These are phyloP conservation scores for Petunia hybrid DNA, from an alignment of 305 asterid species.

Conservation along the genomic window DNA sequence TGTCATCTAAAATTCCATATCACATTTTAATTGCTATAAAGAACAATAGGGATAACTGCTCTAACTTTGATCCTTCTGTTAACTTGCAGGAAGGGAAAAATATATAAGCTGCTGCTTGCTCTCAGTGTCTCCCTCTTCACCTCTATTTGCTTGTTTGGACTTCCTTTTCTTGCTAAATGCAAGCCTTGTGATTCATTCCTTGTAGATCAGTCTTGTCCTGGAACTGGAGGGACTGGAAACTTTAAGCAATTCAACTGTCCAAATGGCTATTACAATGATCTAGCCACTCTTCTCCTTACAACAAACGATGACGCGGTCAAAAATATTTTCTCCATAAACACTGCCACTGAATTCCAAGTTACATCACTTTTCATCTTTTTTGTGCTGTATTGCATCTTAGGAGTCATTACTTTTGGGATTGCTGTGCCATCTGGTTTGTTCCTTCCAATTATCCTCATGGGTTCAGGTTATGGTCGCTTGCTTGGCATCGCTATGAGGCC, in stretches of 20 bases:
- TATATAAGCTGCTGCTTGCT: slow-evolving; percentile 66
- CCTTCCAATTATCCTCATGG: slow-evolving; percentile 85
- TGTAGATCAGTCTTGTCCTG: slow-evolving; percentile 63
- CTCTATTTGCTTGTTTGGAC: slow-evolving; percentile 83
- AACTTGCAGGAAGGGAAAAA: slow-evolving; percentile 80
- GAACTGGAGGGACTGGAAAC: slow-evolving; percentile 69
- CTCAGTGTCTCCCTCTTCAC: slow-evolving; percentile 85
- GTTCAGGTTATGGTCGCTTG: slow-evolving; percentile 85
- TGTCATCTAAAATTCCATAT: too few species aligned
- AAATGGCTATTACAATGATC: slow-evolving; percentile 73
- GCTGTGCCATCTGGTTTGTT: slow-evolving; percentile 71
- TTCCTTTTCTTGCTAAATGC: slow-evolving; percentile 84
- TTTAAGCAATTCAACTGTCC: slow-evolving; percentile 96
- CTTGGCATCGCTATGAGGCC: slow-evolving; percentile 75
- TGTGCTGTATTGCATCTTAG: slow-evolving; percentile 72
- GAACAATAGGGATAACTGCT: not conserved
- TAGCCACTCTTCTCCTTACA: slow-evolving; percentile 86
- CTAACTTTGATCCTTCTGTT: slow-evolving; percentile 15
- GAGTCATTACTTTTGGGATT: slow-evolving; percentile 89
- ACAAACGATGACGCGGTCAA: slow-evolving; percentile 85
- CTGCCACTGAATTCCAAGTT: slow-evolving; percentile 57
- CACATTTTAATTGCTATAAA: too few species aligned
- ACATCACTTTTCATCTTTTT: slow-evolving; percentile 68
- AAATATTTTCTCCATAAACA: slow-evolving; percentile 79
- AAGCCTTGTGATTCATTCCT: slow-evolving; percentile 68